Evolutionary conservation across 805 yeast genomes (phyloP).

Genomic region (Schwanniomyces pseudopolymorphus): DNA sequence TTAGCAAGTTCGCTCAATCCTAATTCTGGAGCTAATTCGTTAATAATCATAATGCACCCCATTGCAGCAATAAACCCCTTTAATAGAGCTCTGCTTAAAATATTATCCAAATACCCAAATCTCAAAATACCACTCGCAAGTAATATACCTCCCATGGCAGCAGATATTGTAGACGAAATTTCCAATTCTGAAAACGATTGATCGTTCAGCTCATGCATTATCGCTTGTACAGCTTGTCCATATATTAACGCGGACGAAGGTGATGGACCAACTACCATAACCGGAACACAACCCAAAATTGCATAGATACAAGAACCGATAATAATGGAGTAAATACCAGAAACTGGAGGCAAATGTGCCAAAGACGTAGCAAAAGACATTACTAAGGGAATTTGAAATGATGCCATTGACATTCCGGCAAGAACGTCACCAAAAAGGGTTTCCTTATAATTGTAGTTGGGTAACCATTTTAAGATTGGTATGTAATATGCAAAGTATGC

Average conservation of each 20-base stretch:
- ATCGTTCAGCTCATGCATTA: conserved; percentile 33
- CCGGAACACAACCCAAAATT: conserved; percentile 81
- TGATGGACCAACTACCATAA: conserved; percentile 89
- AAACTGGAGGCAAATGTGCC: conserved; percentile 79
- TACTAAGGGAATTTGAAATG: conserved; percentile 42
- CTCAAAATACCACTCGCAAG: conserved; percentile 69
- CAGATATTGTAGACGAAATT: conserved; percentile 61
- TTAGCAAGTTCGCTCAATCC: conserved; percentile 21
- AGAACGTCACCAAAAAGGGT: conserved; percentile 26
- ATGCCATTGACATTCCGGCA: conserved; percentile 33
- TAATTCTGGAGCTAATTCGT: conserved; percentile 49
- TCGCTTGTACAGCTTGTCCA: conserved; percentile 67
- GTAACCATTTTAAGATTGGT: conserved; percentile 33
- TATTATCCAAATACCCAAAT: conserved; percentile 79
- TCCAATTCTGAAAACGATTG: conserved; percentile 46
- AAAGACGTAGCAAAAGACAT: conserved; percentile 78
- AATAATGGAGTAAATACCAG: conserved; percentile 75
- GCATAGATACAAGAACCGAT: conserved; percentile 79
- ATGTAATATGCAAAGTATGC: conserved; percentile 32
- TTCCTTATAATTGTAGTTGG: conserved; percentile 16
- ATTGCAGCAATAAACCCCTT: conserved; percentile 86
- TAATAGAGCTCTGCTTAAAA: conserved; percentile 71
- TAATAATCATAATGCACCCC: conserved; percentile 76
- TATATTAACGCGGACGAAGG: conserved; percentile 82
- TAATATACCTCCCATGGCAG: conserved; percentile 66